Conservation (phyloP, 257 asterid genomes). For the Fraxinus pennsylvanica region DNA sequence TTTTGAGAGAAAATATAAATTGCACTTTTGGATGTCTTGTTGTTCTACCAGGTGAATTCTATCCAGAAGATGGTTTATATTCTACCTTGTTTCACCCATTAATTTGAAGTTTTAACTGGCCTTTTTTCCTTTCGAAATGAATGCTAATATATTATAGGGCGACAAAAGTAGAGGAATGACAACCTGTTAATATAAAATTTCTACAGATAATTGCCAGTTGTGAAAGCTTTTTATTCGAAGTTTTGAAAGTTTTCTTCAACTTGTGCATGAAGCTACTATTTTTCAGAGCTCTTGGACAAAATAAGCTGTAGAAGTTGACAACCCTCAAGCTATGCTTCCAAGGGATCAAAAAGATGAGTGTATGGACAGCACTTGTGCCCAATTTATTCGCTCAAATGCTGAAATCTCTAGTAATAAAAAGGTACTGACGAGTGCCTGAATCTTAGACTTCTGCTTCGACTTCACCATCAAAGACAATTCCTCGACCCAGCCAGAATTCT, state of each 20-base stretch:
- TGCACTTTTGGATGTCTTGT: neutral
- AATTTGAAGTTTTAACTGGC: neutral
- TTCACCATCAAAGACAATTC: conserved; percentile 89
- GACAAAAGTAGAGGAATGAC: neutral
- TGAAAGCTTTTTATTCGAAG: neutral
- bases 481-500: conserved; percentile 90
- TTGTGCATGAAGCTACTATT: conserved; percentile 20
- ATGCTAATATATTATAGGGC: neutral
- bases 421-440: conserved; percentile 56
- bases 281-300: conserved; percentile 84
- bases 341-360: conserved; percentile 50
- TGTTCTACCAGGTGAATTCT: neutral
- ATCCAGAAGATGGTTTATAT: neutral
- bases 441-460: conserved; percentile 88
- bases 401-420: conserved; percentile 45
- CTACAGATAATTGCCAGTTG: neutral
- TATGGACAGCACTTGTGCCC: conserved; percentile 66
- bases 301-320: conserved; percentile 63
- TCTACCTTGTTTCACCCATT: neutral
- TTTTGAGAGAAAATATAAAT: neutral
- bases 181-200: neutral
- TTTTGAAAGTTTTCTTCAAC: conserved; percentile 22
- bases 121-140: neutral
- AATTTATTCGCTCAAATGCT: conserved; percentile 57
- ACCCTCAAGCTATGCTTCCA: conserved; percentile 61